These are phyloP conservation scores for Diophrys sp. DNA, from an alignment of 73 alveolate genomes.

Conservation along the genomic window DNA sequence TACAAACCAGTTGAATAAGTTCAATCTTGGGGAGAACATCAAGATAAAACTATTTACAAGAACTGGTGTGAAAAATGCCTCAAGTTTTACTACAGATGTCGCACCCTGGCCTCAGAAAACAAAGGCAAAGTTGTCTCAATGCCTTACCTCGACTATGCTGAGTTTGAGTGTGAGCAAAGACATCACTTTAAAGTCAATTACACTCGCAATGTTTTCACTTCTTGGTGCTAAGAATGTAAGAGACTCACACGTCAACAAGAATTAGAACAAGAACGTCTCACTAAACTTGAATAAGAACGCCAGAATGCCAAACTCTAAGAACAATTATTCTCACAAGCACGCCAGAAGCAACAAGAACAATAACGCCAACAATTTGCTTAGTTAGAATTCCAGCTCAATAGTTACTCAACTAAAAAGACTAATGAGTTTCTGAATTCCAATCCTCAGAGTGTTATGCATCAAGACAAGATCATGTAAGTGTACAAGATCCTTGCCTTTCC, in stretches of 20 bases:
- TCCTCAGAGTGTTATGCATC: too few relatives aligned
- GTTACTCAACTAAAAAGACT: not conserved
- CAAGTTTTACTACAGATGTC: conserved; percentile 49
- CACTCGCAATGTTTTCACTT: conserved; percentile 2
- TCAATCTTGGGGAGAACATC: not conserved
- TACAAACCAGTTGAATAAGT: not conserved
- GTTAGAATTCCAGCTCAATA: not conserved
- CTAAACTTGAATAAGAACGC: not conserved
- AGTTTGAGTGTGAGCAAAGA: not conserved
- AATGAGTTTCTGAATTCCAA: not conserved
- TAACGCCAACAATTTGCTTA: not conserved
- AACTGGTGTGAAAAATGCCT: conserved; percentile 62
- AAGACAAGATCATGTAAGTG: not conserved
- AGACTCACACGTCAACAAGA: not conserved
- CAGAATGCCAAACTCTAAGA: not conserved
- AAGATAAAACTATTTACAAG: conserved; percentile 12
- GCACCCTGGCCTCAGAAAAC: conserved; percentile 41
- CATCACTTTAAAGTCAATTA: not conserved
- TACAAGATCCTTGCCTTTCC: not conserved
- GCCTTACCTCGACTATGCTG: not conserved
- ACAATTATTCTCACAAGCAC: not conserved
- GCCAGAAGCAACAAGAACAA: not conserved
- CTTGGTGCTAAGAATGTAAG: conserved; percentile 14
- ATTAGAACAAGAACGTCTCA: not conserved
- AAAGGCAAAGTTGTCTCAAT: conserved; percentile 9